Conservation (phyloP, 805 yeast species). For the Huiozyma naganishii region DNA sequence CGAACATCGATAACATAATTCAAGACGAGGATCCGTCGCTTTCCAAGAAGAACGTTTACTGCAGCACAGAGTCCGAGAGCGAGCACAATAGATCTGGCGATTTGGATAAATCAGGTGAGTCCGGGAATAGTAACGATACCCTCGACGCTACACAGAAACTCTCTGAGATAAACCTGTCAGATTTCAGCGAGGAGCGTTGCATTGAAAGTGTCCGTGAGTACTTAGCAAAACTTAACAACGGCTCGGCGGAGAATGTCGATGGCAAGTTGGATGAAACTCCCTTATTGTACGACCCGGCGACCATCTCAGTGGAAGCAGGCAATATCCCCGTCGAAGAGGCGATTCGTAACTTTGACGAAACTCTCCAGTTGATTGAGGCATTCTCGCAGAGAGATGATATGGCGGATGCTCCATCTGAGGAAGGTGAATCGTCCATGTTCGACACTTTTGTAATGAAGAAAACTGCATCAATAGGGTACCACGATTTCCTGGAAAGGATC, state of each 20-base stretch:
- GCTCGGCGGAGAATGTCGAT: background rate
- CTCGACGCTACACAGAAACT: background rate
- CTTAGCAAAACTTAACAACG: background rate
- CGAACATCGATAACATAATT: conserved; percentile 3
- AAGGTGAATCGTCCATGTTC: conserved; percentile 4
- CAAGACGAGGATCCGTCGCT: conserved; percentile 1
- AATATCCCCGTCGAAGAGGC: conserved; percentile 6
- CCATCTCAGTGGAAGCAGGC: background rate
- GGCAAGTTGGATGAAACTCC: background rate
- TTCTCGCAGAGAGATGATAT: conserved; percentile 1
- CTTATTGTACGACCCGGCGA: conserved; percentile 2
- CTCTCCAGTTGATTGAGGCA: conserved; percentile 6
- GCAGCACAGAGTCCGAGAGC: background rate
- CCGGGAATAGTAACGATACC: background rate
- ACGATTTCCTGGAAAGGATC: conserved; percentile 18
- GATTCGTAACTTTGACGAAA: conserved; percentile 10
- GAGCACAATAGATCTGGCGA: background rate
- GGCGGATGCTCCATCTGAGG: conserved; percentile 4
- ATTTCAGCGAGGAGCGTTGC: conserved; percentile 4
- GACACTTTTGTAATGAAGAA: conserved; percentile 20
- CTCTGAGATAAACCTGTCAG: background rate
- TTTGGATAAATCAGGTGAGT: background rate
- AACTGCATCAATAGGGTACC: conserved; percentile 17
- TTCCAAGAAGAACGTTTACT: conserved; percentile 1
- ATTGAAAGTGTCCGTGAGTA: background rate